phyloP scores from a whole-genome alignment of 768 basidiomycete genomes.

The Rhodotorula toruloides region DNA sequence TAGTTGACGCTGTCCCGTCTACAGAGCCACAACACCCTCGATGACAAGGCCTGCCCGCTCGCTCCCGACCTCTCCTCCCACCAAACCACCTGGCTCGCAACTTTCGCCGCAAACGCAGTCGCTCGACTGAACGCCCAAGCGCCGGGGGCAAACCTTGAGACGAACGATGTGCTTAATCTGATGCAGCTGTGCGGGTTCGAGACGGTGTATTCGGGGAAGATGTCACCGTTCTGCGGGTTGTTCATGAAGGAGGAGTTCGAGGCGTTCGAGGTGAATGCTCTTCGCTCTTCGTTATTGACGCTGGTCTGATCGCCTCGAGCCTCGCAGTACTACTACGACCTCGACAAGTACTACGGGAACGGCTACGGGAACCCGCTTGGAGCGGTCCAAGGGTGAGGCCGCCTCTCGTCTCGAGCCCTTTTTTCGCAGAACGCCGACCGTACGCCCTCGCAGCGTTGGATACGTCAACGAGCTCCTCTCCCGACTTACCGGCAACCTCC shows the following conservation, averaged over 20 bases:
- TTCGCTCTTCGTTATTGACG: slow-evolving; percentile 48
- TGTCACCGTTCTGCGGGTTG: slow-evolving; percentile 67
- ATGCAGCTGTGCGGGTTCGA: slow-evolving; percentile 77
- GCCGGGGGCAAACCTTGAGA: slow-evolving; percentile 59
- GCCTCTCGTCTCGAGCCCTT: background rate
- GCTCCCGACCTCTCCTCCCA: slow-evolving; percentile 18
- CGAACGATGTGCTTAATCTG: slow-evolving; percentile 57
- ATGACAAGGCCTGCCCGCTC: slow-evolving; percentile 56
- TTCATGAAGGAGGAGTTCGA: slow-evolving; percentile 63
- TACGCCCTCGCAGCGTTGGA: slow-evolving; percentile 63
- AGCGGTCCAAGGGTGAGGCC: slow-evolving; percentile 1
- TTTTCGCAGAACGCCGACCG: slow-evolving; percentile 40
- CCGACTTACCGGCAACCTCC: slow-evolving; percentile 56
- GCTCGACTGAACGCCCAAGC: slow-evolving; percentile 55
- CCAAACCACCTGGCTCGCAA: slow-evolving; percentile 54
- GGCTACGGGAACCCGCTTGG: slow-evolving; percentile 27
- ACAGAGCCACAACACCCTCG: slow-evolving; percentile 49
- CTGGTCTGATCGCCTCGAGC: slow-evolving; percentile 15
- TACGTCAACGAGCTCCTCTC: slow-evolving; percentile 85
- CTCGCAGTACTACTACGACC: slow-evolving; percentile 53
- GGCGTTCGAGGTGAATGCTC: slow-evolving; percentile 53
- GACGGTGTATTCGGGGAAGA: slow-evolving; percentile 54
- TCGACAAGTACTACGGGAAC: slow-evolving; percentile 67
- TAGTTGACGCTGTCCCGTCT: background rate
- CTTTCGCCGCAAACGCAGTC: slow-evolving; percentile 58